Conservation (phyloP, 2,329 filamentous ascomycete species). For the Diplodia corticola region DNA sequence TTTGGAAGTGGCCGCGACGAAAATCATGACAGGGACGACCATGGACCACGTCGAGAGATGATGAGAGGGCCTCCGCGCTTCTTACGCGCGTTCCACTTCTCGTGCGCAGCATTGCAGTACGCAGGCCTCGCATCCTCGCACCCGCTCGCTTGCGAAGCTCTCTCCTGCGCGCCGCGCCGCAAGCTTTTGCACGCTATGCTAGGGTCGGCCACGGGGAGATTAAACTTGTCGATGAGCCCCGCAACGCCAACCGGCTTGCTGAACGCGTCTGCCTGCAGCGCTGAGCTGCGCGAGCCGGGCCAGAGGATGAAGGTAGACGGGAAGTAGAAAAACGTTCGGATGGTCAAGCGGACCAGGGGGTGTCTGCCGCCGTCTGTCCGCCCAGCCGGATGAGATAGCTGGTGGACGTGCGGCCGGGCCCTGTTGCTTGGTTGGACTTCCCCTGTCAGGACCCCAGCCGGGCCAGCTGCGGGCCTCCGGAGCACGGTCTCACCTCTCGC, state of each 20-base stretch:
- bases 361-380: constrained; percentile 1
- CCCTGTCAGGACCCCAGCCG: background rate
- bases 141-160: constrained; percentile 7
- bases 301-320: background rate
- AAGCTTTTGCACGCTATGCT: constrained; percentile 8
- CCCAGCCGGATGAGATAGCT: background rate
- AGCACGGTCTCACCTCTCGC: constrained; percentile 11
- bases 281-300: background rate
- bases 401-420: constrained; percentile 13
- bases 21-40: background rate
- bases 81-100: background rate
- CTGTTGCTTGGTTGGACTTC: constrained; percentile 8
- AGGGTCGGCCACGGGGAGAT: constrained; percentile 1
- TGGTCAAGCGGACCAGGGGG: background rate
- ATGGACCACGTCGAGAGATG: background rate
- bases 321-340: background rate
- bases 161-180: background rate
- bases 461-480: constrained; percentile 6
- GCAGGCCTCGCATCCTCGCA: background rate
- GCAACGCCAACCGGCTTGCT: constrained; percentile 5
- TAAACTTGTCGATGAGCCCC: constrained; percentile 8
- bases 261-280: constrained; percentile 1
- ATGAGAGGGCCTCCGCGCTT: background rate
- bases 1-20: background rate
- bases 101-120: background rate